These are phyloP conservation scores for Calonectria pseudoreteaudii DNA, from an alignment of 2,329 filamentous ascomycete species.

Conservation along the genomic window DNA sequence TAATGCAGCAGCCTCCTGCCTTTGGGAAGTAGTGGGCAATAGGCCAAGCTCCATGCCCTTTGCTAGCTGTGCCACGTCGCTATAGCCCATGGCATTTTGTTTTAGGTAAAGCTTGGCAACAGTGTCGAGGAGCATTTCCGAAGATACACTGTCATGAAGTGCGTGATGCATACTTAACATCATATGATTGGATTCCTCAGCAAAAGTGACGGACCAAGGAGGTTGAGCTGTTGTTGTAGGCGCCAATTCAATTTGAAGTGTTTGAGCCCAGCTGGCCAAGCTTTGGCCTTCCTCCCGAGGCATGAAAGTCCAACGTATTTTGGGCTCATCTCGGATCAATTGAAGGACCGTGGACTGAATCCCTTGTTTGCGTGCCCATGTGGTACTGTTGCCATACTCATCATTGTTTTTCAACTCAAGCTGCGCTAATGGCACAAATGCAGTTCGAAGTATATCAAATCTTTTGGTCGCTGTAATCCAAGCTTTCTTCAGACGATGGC, in stretches of 20 bases:
- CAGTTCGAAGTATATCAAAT: neutral
- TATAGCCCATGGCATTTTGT: too few relatives aligned
- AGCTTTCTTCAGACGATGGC: neutral
- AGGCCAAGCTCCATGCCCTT: neutral
- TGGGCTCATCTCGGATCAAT: neutral
- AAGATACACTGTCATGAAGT: neutral
- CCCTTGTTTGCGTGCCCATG: neutral
- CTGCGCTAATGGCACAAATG: neutral
- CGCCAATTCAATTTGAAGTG: neutral
- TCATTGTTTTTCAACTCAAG: neutral
- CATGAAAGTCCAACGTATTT: neutral
- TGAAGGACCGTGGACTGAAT: neutral
- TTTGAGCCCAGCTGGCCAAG: neutral
- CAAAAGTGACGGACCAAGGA: neutral
- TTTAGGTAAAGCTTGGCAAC: neutral
- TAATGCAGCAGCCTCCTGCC: neutral
- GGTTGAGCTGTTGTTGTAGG: neutral
- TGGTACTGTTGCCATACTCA: neutral
- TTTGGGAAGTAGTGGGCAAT: neutral
- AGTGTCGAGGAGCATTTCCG: neutral
- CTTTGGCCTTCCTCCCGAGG: neutral
- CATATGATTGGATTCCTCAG: neutral
- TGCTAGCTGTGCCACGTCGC: neutral
- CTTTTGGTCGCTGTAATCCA: neutral
- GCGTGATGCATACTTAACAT: neutral